These are phyloP conservation scores for Pisolithus thermaeus DNA, from an alignment of 1,284 basidiomycete genomes.

Conservation along the genomic window DNA sequence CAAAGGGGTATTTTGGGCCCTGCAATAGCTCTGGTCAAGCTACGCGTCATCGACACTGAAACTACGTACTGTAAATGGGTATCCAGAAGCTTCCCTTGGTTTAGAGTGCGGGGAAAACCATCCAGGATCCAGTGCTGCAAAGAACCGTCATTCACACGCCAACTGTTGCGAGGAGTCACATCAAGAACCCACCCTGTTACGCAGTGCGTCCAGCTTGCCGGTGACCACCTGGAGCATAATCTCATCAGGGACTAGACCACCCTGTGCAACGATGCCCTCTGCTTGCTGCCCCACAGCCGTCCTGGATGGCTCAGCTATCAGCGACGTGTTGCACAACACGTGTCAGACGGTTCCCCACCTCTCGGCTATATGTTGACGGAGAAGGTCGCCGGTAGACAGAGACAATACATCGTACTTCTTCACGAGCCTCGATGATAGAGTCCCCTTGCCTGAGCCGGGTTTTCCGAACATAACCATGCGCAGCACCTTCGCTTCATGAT, in stretches of 20 bases:
- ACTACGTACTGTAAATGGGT: slow-evolving; percentile 54
- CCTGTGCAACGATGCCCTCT: slow-evolving; percentile 70
- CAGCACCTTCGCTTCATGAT: slow-evolving; percentile 39
- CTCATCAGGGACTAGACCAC: slow-evolving; percentile 72
- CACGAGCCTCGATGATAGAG: slow-evolving; percentile 65
- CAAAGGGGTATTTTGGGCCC: slow-evolving; percentile 56
- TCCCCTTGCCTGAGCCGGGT: slow-evolving; percentile 77
- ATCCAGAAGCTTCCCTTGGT: slow-evolving; percentile 85
- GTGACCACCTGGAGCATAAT: slow-evolving; percentile 72
- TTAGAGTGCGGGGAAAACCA: slow-evolving; percentile 91
- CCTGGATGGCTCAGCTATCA: slow-evolving; percentile 27
- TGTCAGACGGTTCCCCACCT: slow-evolving; percentile 29
- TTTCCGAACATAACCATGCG: slow-evolving; percentile 83
- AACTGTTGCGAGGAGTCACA: background rate
- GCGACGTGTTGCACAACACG: background rate
- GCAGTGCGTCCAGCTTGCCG: slow-evolving; percentile 60
- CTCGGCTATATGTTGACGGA: slow-evolving; percentile 74
- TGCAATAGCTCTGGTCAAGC: slow-evolving; percentile 23
- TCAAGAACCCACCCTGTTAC: slow-evolving; percentile 48
- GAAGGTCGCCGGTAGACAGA: slow-evolving; percentile 75
- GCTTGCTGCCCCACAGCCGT: slow-evolving; percentile 69
- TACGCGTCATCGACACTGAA: background rate
- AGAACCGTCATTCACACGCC: slow-evolving; percentile 4
- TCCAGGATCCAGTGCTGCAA: slow-evolving; percentile 88
- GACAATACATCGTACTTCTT: slow-evolving; percentile 71